Evolutionary conservation across 345 rosid genomes (phyloP).

Genomic region (Gossypium mustelinum): DNA sequence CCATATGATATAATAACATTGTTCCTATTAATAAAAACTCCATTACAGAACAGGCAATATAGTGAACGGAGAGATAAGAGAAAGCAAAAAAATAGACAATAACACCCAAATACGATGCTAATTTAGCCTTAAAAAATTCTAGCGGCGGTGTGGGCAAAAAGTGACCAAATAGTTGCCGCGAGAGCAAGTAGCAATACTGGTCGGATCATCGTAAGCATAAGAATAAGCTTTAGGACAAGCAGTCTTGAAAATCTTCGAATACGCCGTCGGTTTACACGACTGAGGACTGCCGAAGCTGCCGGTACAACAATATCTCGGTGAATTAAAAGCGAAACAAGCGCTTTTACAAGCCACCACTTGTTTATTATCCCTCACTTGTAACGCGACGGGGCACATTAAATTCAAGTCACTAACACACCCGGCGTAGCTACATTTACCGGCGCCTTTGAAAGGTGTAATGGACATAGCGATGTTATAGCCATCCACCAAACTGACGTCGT

Average conservation of each 20-base stretch:
- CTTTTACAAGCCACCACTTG: conserved; percentile 87
- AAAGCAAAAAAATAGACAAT: not conserved
- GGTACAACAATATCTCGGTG: conserved; percentile 88
- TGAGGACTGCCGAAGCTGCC: conserved; percentile 70
- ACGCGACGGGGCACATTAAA: conserved; percentile 71
- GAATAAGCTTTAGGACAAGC: conserved; percentile 96
- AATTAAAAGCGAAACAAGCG: conserved; percentile 84
- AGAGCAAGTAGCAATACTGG: conserved; percentile 80
- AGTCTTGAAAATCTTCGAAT: conserved; percentile 79
- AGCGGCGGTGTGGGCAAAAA: conserved; percentile 69
- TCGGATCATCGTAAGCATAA: conserved; percentile 90
- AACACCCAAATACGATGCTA: not conserved
- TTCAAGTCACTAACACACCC: conserved; percentile 87
- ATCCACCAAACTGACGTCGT: conserved; percentile 91
- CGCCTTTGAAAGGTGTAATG: conserved; percentile 62
- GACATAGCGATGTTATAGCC: conserved; percentile 92
- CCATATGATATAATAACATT: not conserved
- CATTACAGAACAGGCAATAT: not conserved
- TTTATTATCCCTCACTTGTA: conserved; percentile 67
- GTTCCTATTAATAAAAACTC: not conserved
- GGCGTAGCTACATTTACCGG: conserved; percentile 81
- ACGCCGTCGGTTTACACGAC: conserved; percentile 85
- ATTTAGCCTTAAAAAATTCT: not conserved
- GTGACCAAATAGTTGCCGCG: conserved; percentile 71
- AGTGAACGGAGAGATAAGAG: not conserved